Conservation (phyloP, 495 filamentous ascomycete genomes). For the Evansstolkia leycettana region DNA sequence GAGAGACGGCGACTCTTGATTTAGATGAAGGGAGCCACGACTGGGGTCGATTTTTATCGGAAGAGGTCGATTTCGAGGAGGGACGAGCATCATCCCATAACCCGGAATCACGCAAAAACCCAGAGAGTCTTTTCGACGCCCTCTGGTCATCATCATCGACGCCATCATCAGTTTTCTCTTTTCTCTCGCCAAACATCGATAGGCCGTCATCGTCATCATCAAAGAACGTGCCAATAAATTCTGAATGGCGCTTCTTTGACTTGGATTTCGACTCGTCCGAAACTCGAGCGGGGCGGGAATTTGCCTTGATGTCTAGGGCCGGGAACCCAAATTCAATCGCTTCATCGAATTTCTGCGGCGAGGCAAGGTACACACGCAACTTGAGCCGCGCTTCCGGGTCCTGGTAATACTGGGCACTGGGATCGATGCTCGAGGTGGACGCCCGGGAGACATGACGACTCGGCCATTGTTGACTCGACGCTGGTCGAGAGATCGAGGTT, state of each 20-base stretch:
- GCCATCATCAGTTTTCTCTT: too few relatives aligned
- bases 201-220: slow-evolving; percentile 28
- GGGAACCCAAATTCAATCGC: slow-evolving; percentile 90
- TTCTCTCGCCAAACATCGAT: slow-evolving; percentile 13
- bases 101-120: slow-evolving; percentile 16
- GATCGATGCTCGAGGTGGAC: slow-evolving; percentile 52
- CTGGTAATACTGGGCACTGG: slow-evolving; percentile 70
- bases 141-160: slow-evolving; percentile 34
- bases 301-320: slow-evolving; percentile 35
- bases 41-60: slow-evolving; percentile 7
- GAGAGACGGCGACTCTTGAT: slow-evolving; percentile 4
- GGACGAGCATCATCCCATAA: slow-evolving; percentile 31
- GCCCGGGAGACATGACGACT: slow-evolving; percentile 17
- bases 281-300: slow-evolving; percentile 9
- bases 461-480: slow-evolving; percentile 13
- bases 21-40: slow-evolving; percentile 10
- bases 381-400: slow-evolving; percentile 84
- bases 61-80: neutral
- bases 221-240: slow-evolving; percentile 29
- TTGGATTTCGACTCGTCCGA: slow-evolving; percentile 3
- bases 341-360: slow-evolving; percentile 91
- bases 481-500: slow-evolving; percentile 27
- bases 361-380: slow-evolving; percentile 76
- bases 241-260: neutral
- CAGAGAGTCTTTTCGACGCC: slow-evolving; percentile 13